A percentile compares a stretch with the other conserved stretches of the same genome.
Conservation (phyloP, 2,329 filamentous ascomycete genomes). For the Exophiala lecanii-corni region DNA sequence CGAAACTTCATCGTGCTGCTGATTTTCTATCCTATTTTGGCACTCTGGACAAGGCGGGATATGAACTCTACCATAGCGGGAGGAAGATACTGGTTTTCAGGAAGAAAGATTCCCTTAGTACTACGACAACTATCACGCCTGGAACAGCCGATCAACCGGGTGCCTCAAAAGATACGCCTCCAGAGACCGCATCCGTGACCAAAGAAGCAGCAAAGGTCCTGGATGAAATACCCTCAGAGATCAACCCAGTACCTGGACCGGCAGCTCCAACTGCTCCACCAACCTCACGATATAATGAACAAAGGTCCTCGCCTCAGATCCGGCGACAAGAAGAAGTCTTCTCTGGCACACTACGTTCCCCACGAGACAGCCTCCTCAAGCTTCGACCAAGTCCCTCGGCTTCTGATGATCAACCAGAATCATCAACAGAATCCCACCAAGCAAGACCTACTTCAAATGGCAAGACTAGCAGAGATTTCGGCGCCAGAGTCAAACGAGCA, state of each 20-base stretch:
- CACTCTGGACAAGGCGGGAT: slow-evolving; percentile 36
- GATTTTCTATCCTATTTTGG: slow-evolving; percentile 39
- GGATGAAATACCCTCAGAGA: slow-evolving; percentile 18
- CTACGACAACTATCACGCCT: not conserved
- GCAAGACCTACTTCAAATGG: not conserved
- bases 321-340: slow-evolving; percentile 26
- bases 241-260: slow-evolving; percentile 17
- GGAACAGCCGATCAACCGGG: not conserved
- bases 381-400: not conserved
- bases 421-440: not conserved
- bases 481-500: not conserved
- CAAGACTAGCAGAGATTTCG: not conserved
- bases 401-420: not conserved
- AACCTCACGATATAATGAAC: slow-evolving; percentile 3
- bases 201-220: slow-evolving; percentile 21
- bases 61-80: slow-evolving; percentile 39
- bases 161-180: not conserved
- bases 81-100: slow-evolving; percentile 30
- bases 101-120: slow-evolving; percentile 7
- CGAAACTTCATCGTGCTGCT: slow-evolving; percentile 36
- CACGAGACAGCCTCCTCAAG: not conserved
- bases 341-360: slow-evolving; percentile 21
- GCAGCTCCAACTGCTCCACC: slow-evolving; percentile 20
- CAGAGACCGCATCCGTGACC: not conserved
- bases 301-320: slow-evolving; percentile 4